These are phyloP conservation scores for Pulveroboletus ravenelii DNA, from an alignment of 768 basidiomycete genomes.

Conservation along the genomic window DNA sequence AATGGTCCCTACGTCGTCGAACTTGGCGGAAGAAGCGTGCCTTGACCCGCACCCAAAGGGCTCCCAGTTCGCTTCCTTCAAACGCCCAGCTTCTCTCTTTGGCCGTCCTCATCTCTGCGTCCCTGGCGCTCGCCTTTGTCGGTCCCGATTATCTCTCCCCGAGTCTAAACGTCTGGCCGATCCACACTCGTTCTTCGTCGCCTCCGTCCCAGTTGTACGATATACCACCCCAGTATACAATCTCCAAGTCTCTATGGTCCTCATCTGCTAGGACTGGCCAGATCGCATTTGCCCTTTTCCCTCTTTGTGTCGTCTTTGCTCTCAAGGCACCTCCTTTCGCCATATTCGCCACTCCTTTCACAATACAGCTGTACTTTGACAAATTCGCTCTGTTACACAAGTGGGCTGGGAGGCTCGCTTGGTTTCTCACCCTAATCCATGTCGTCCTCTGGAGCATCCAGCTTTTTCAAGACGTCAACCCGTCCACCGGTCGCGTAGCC, in stretches of 20 bases:
- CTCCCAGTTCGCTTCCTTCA: constrained; percentile 46
- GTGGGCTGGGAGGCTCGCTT: constrained; percentile 68
- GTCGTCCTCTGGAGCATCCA: constrained; percentile 68
- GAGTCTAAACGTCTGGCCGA: constrained; percentile 40
- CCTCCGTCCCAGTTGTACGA: constrained; percentile 30
- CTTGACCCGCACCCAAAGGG: constrained; percentile 31
- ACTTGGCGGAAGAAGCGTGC: constrained; percentile 53
- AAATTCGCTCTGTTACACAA: constrained; percentile 69
- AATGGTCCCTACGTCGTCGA: constrained; percentile 52
- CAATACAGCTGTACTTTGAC: constrained; percentile 68
- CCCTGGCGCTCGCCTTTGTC: constrained; percentile 46
- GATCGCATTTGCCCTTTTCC: constrained; percentile 68
- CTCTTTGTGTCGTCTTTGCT: constrained; percentile 64
- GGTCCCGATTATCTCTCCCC: constrained; percentile 70
- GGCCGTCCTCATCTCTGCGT: constrained; percentile 37
- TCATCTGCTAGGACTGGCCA: constrained; percentile 61
- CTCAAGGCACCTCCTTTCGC: constrained; percentile 72
- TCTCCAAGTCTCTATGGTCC: constrained; percentile 69
- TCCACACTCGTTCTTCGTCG: constrained; percentile 19
- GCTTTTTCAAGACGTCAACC: constrained; percentile 46
- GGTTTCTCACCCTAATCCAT: constrained; percentile 57
- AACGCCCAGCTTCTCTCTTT: constrained; percentile 59
- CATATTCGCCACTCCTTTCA: constrained; percentile 57
- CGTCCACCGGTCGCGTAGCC: constrained; percentile 37
- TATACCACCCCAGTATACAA: constrained; percentile 50